A percentile compares a stretch with the other conserved stretches of the same genome.
These are phyloP conservation scores for Aspergillus phoenicis DNA, from an alignment of 2,329 filamentous ascomycete genomes.

Conservation along the genomic window DNA sequence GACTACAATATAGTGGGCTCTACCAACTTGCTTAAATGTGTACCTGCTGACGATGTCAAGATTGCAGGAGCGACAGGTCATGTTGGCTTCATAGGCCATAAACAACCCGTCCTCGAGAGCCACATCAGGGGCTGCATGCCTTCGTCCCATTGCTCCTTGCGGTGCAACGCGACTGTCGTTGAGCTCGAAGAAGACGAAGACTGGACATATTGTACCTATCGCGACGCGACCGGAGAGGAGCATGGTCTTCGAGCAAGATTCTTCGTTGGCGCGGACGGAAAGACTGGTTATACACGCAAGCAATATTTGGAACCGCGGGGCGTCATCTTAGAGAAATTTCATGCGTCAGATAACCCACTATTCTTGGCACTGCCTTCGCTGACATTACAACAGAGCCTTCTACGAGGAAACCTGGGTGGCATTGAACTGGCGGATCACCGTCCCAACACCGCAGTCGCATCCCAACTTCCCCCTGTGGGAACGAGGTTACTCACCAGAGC, in stretches of 20 bases:
- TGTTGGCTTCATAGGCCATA: conserved; percentile 33
- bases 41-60: conserved; percentile 6
- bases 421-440: conserved; percentile 48
- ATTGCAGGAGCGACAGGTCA: conserved; percentile 34
- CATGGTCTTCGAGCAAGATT: conserved; percentile 28
- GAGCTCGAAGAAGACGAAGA: conserved; percentile 18
- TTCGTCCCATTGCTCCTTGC: conserved; percentile 19
- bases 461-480: conserved; percentile 54
- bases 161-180: conserved; percentile 21
- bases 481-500: conserved; percentile 48
- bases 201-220: conserved; percentile 24
- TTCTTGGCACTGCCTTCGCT: conserved; percentile 9
- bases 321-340: conserved; percentile 38
- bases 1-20: conserved; percentile 23
- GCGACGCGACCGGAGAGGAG: conserved; percentile 19
- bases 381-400: conserved; percentile 11
- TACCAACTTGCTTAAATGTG: background rate
- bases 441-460: conserved; percentile 51
- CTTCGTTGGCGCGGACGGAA: conserved; percentile 53
- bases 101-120: conserved; percentile 34
- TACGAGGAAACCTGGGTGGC: conserved; percentile 50
- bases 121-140: conserved; percentile 22
- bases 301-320: conserved; percentile 49
- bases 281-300: conserved; percentile 51
- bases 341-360: conserved; percentile 15